Conservation (phyloP, 2,329 filamentous ascomycete genomes). For the Beauveria bassiana region DNA sequence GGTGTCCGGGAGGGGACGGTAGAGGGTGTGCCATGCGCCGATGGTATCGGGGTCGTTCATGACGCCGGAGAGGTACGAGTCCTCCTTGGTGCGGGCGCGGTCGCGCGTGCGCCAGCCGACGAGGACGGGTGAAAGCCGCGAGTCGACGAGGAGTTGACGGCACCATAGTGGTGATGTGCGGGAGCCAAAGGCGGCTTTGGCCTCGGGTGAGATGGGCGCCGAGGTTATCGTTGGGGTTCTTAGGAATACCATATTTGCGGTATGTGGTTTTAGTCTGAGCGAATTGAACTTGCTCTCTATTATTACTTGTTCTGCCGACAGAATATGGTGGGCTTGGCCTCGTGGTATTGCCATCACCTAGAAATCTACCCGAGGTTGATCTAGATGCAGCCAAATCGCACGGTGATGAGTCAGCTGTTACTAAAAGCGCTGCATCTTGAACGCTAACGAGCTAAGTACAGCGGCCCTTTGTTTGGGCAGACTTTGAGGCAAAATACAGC, state of each 20-base stretch:
- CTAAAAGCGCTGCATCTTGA: background rate
- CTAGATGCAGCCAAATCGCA: background rate
- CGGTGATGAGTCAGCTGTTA: background rate
- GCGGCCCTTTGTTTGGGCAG: background rate
- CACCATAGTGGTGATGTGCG: constrained; percentile 6
- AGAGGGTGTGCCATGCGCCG: constrained; percentile 1
- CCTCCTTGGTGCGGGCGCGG: background rate
- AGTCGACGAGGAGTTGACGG: constrained; percentile 4
- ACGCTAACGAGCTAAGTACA: background rate
- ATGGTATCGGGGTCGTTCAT: background rate
- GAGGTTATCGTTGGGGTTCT: background rate
- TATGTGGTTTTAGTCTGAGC: too few relatives aligned
- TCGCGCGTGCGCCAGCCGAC: background rate
- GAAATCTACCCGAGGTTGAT: background rate
- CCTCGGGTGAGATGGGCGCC: background rate
- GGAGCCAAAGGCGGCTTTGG: background rate
- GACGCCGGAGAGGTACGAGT: background rate
- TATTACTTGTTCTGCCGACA: background rate
- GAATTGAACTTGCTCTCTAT: background rate
- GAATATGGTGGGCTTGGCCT: background rate
- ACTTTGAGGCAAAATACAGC: background rate
- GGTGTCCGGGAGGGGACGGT: background rate
- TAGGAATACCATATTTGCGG: background rate
- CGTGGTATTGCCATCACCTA: background rate
- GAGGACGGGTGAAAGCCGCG: background rate